Evolutionary conservation across 768 basidiomycete genomes (phyloP), one percentile per base, ranked within the genome.

Genomic region (Bullera alba): DNA sequence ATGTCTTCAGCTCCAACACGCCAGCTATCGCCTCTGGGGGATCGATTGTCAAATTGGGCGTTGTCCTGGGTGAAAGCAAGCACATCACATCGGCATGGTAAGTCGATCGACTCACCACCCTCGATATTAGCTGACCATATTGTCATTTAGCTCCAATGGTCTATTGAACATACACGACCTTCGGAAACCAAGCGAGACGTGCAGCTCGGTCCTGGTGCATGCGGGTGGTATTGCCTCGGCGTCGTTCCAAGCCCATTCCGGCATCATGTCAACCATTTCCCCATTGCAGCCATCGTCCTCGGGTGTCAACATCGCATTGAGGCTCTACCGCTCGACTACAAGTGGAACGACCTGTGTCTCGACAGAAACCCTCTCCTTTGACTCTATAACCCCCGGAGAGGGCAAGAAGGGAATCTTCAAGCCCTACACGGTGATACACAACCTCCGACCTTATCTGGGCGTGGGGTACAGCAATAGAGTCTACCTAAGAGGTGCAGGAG

Each of bases 181-280:
- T 12, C 50, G 65, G 0, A 49, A 61, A 3, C 38, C 62, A 23
- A 39, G 48, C 15, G 3, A 21, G 16, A 56, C 62, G 0, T 27
- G 45, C 5, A 17, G 47, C 8, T 58, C 55, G 5, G 42, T 51
- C 39, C 46, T 67, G n/a, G 58, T 48, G 32, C 62, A 67, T 2
- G 51, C 55, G 5, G 25, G 30, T 17, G 65, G 65, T 0, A 67
- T 62, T 0, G 25, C 56, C 5, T 48, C 30, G 3, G 65, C 65
- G 2, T 56, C 53, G 3, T 67, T 63, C 53, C 65, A 67, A 39
- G 2, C 63, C 23, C 65, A 67, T 45, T 67, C 65, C 1, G 65
- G 65, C 8, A 50, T 67, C 30, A 54, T 64, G 50, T 57, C 63
- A 5, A 67, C 60, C 15, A 51, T 60, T 1, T 56, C 60, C 15